Conservation (phyloP, 495 filamentous ascomycete species). For the Podospora fimiseda region DNA sequence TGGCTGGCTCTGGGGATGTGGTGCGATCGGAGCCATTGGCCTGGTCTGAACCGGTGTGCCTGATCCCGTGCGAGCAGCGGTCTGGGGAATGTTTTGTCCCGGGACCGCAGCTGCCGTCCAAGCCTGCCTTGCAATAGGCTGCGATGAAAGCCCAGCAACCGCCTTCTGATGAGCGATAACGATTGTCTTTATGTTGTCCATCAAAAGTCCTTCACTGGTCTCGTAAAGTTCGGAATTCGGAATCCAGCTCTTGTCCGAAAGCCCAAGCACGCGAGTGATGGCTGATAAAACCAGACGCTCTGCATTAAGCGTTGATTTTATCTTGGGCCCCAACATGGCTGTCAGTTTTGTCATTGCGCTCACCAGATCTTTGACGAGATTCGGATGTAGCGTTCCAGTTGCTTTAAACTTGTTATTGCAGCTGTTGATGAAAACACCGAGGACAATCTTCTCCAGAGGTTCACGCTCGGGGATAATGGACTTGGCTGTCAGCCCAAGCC, state of each 20-base stretch:
- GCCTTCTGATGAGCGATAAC: constrained; percentile 19
- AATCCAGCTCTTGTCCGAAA: constrained; percentile 24
- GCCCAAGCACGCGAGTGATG: constrained; percentile 32
- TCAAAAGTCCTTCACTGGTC: constrained; percentile 27
- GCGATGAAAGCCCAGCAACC: constrained; percentile 5
- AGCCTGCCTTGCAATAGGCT: not conserved
- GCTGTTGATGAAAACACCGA: constrained; percentile 24
- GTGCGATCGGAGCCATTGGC: not conserved
- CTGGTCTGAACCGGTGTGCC: not conserved
- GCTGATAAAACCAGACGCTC: constrained; percentile 32
- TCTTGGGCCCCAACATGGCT: constrained; percentile 18
- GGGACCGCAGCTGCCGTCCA: too few species aligned
- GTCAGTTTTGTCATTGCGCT: constrained; percentile 24
- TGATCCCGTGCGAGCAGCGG: not conserved
- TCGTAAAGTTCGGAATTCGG: constrained; percentile 19
- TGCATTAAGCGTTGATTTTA: constrained; percentile 18
- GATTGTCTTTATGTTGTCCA: constrained; percentile 17
- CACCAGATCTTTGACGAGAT: constrained; percentile 19
- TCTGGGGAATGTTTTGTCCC: not conserved
- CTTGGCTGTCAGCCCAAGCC: constrained; percentile 22
- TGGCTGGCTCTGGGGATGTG: not conserved
- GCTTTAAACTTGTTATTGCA: constrained; percentile 12
- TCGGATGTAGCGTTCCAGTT: constrained; percentile 21
- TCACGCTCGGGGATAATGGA: constrained; percentile 21
- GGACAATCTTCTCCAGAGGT: constrained; percentile 24